Evolutionary conservation across 2,329 filamentous ascomycete genomes (phyloP).

Genomic region (Diaporthe destruens): DNA sequence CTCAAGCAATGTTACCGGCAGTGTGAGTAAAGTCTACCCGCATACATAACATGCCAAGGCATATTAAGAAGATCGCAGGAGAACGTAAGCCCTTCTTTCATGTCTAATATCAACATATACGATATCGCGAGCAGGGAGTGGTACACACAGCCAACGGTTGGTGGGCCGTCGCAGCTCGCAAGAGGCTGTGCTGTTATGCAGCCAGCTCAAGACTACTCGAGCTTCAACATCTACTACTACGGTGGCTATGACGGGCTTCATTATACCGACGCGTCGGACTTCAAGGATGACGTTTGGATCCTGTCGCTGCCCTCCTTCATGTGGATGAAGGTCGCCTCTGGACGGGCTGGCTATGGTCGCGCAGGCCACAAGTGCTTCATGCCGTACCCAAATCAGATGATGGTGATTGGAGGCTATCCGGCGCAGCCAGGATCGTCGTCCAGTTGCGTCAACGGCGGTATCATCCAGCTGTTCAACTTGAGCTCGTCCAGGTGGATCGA

Average conservation of each 20-base stretch:
- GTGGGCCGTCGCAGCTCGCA: slow-evolving; percentile 67
- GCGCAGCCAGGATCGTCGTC: slow-evolving; percentile 46
- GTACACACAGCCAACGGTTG: slow-evolving; percentile 76
- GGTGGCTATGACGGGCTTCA: slow-evolving; percentile 76
- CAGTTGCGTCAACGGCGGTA: slow-evolving; percentile 63
- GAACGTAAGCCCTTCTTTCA: slow-evolving; percentile 77
- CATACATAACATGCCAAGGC: not conserved
- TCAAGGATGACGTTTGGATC: slow-evolving; percentile 81
- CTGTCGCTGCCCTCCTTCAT: slow-evolving; percentile 84
- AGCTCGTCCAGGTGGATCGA: slow-evolving; percentile 77
- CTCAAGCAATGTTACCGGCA: slow-evolving; percentile 53
- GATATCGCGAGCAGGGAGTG: slow-evolving; percentile 78
- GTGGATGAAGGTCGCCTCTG: slow-evolving; percentile 71
- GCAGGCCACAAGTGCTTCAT: slow-evolving; percentile 82
- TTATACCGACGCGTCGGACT: slow-evolving; percentile 47
- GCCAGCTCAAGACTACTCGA: slow-evolving; percentile 77
- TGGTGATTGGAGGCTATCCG: slow-evolving; percentile 78
- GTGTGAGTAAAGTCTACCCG: slow-evolving; percentile 51
- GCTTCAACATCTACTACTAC: slow-evolving; percentile 88
- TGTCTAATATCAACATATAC: slow-evolving; percentile 79
- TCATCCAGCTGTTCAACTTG: slow-evolving; percentile 79
- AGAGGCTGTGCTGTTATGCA: slow-evolving; percentile 81
- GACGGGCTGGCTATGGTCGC: slow-evolving; percentile 66
- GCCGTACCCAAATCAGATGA: slow-evolving; percentile 84
- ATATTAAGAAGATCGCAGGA: slow-evolving; percentile 57